Evolutionary conservation across 441 rosid genomes (phyloP).

Genomic region (Mallotus repandus): DNA sequence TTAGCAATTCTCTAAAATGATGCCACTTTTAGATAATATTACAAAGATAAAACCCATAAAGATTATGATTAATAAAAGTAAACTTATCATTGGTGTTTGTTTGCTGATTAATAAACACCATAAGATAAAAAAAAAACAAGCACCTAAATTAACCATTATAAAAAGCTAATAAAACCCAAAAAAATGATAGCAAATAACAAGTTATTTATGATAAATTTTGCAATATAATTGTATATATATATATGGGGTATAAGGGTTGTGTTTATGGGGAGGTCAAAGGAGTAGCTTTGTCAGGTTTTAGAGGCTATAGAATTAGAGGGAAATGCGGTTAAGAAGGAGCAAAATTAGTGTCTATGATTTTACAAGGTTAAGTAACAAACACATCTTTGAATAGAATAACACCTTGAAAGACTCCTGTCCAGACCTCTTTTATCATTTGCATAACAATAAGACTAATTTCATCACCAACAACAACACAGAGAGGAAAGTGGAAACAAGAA

Average conservation of each 20-base stretch:
- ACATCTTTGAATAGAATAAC: conserved; percentile 26
- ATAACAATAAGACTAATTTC: conserved; percentile 27
- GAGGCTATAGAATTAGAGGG: conserved; percentile 26
- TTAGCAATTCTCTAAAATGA: too few relatives aligned
- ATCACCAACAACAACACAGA: conserved; percentile 4
- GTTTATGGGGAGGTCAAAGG: background rate
- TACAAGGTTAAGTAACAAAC: conserved; percentile 19
- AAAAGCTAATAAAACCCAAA: too few relatives aligned
- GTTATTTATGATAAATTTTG: too few relatives aligned
- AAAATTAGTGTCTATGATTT: conserved; percentile 19
- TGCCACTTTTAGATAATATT: background rate
- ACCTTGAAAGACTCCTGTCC: conserved; percentile 71
- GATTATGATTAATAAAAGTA: too few relatives aligned
- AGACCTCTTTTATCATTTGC: conserved; percentile 27
- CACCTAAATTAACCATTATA: too few relatives aligned
- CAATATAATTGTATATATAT: too few relatives aligned
- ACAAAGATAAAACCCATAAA: background rate
- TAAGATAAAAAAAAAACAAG: too few relatives aligned
- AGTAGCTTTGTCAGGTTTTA: background rate
- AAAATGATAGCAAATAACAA: too few relatives aligned
- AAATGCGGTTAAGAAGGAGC: conserved; percentile 31
- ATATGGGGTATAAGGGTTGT: too few relatives aligned
- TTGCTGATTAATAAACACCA: background rate
- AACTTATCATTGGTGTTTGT: background rate
- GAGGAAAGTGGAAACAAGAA: background rate